Evolutionary conservation across 1,284 basidiomycete genomes (phyloP).

Genomic region (Amylostereum areolatum): DNA sequence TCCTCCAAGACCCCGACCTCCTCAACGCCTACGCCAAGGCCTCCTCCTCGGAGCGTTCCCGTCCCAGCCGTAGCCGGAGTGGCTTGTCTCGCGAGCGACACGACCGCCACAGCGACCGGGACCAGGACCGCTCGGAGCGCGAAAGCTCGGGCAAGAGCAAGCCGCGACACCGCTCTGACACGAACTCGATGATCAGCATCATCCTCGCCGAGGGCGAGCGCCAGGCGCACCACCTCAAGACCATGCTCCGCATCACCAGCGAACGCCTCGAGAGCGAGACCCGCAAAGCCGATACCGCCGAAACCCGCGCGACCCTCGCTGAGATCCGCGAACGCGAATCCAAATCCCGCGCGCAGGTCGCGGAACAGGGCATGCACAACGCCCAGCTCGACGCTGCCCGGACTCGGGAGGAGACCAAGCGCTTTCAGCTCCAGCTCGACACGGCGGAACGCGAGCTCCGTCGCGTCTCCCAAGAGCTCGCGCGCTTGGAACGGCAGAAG

Average conservation of each 20-base stretch:
- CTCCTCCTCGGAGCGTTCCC: background rate
- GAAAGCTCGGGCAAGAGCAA: constrained; percentile 12
- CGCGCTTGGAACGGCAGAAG: constrained; percentile 36
- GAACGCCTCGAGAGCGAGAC: constrained; percentile 55
- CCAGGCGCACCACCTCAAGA: constrained; percentile 51
- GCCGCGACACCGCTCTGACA: constrained; percentile 19
- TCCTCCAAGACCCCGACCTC: constrained; percentile 25
- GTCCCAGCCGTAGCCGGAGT: background rate
- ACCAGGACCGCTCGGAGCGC: constrained; percentile 9
- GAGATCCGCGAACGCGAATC: constrained; percentile 43
- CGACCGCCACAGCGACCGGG: constrained; percentile 7
- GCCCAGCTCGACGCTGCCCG: constrained; percentile 40
- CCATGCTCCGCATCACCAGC: constrained; percentile 43
- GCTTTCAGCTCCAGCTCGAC: constrained; percentile 44
- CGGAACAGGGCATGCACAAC: constrained; percentile 41
- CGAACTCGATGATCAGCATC: constrained; percentile 29
- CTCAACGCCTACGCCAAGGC: constrained; percentile 15
- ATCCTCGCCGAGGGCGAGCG: constrained; percentile 60
- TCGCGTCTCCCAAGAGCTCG: constrained; percentile 35
- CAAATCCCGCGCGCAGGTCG: constrained; percentile 28
- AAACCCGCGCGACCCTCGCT: constrained; percentile 44
- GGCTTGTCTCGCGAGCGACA: constrained; percentile 12
- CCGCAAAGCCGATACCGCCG: constrained; percentile 44
- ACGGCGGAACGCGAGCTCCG: constrained; percentile 42
- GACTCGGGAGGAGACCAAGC: constrained; percentile 42